Conservation (phyloP, 805 yeast species). For the Cyberlindnera mrakii region DNA sequence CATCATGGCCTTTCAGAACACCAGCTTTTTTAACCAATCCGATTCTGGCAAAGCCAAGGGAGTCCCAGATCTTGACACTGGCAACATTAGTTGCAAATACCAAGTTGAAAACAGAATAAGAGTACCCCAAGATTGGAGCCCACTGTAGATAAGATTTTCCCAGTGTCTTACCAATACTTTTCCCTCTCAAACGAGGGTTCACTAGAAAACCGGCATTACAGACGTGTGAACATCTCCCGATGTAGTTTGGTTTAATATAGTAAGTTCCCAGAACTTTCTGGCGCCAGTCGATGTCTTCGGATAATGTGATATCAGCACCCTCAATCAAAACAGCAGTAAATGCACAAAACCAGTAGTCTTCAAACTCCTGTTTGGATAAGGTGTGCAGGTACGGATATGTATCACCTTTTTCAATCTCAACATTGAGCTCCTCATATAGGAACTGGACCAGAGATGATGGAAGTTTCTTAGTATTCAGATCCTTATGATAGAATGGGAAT, state of each 20-base stretch:
- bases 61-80: conserved; percentile 75
- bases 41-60: conserved; percentile 71
- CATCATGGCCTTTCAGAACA: conserved; percentile 53
- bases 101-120: conserved; percentile 78
- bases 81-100: conserved; percentile 81
- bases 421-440: conserved; percentile 49
- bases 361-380: conserved; percentile 43
- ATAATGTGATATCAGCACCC: conserved; percentile 26
- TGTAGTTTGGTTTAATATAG: conserved; percentile 81
- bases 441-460: conserved; percentile 45
- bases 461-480: conserved; percentile 29
- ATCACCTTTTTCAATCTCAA: conserved; percentile 62
- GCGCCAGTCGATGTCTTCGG: conserved; percentile 35
- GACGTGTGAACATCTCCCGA: conserved; percentile 78
- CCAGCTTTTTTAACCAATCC: conserved; percentile 77
- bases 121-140: conserved; percentile 78
- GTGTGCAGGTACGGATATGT: conserved; percentile 62
- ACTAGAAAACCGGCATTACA: conserved; percentile 89
- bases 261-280: conserved; percentile 60
- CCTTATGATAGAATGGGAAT: conserved; percentile 45
- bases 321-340: conserved; percentile 60
- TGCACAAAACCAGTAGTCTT: conserved; percentile 59
- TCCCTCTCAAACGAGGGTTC: conserved; percentile 50
- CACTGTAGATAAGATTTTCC: conserved; percentile 61
- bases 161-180: conserved; percentile 61